These are phyloP conservation scores for Microsporum audouinii DNA, from an alignment of 2,329 filamentous ascomycete genomes.

Conservation along the genomic window DNA sequence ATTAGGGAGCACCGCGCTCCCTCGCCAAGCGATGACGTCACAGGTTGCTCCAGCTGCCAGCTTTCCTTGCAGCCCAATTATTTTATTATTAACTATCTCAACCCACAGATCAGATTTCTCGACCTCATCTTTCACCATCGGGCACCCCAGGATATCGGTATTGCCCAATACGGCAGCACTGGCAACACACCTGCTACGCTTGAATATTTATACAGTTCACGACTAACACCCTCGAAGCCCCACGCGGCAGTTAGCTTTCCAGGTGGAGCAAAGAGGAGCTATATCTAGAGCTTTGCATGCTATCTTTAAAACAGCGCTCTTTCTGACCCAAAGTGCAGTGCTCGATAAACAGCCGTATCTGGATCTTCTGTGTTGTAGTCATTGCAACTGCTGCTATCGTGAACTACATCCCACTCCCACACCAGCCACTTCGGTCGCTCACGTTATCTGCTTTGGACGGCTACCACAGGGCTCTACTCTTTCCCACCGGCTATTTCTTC, in stretches of 20 bases:
- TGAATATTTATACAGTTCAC: background rate
- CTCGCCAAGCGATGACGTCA: background rate
- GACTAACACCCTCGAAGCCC: background rate
- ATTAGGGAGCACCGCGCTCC: background rate
- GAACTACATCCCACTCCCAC: background rate
- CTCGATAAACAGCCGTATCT: background rate
- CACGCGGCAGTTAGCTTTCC: background rate
- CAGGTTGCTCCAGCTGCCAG: no score
- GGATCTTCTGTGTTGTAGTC: background rate
- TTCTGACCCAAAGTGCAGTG: background rate
- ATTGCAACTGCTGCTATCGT: background rate
- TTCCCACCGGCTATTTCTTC: slow-evolving; percentile 10
- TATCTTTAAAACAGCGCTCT: background rate
- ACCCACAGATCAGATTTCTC: no score
- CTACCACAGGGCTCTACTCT: background rate
- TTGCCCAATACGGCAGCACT: background rate
- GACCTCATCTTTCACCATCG: no score
- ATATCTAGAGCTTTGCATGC: background rate
- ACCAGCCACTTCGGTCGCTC: background rate
- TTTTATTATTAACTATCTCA: no score
- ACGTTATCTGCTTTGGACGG: background rate
- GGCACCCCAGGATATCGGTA: no score
- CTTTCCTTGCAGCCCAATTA: no score
- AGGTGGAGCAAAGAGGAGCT: background rate
- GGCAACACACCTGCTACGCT: background rate